Evolutionary conservation across 805 yeast species (phyloP), one percentile per base, ranked within the genome.

Genomic region (Barnettozyma populi): DNA sequence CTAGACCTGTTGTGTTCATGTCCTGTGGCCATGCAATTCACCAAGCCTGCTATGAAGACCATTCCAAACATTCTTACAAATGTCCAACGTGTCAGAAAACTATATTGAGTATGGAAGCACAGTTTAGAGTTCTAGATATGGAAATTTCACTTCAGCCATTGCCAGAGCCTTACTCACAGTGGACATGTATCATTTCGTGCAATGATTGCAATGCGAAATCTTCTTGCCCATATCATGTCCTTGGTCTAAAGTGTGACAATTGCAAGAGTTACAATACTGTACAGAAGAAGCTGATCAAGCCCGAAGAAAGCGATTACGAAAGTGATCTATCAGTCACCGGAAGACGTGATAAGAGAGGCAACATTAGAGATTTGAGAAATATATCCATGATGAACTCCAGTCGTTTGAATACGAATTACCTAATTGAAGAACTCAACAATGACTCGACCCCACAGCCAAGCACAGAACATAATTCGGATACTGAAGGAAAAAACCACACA

Each of bases 11-110:
- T 38, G 95, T 89, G 19, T 90, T 90, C 63, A 89, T 90, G 96
- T 72, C 76, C 43, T 90, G 98, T 67, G 97, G 97, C 2, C 98
- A 90, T 66, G 87, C 96, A 35, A 90, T 90, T 49, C 98, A 90
- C 67, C 88, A 89, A 63, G 60, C 65, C 24, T 90, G 98, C 64
- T 90, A 81, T 63, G 83, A 83, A 52, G 92, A 87, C 54, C 82
- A 85, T 62, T 79, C 87, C n/a, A 76, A 81, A 55, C 89, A 86
- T 61, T 80, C 86, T 14, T 90, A 89, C 72, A 87, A 88, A 63
- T 90, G 98, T 64, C 98, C 98, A 1, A 75, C 87, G 2, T 90
- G 98, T 62, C 83, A 88, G 46, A 80, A 86, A 55, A 84, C 96
- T 0, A 80, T 92, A 44, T 73, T 85, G 34, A 87, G 90, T 66